Percentiles rank a stretch among this genome's conserved stretches.
Evolutionary conservation across 345 rosid species (phyloP).

Genomic region (Hibiscus trionum): DNA sequence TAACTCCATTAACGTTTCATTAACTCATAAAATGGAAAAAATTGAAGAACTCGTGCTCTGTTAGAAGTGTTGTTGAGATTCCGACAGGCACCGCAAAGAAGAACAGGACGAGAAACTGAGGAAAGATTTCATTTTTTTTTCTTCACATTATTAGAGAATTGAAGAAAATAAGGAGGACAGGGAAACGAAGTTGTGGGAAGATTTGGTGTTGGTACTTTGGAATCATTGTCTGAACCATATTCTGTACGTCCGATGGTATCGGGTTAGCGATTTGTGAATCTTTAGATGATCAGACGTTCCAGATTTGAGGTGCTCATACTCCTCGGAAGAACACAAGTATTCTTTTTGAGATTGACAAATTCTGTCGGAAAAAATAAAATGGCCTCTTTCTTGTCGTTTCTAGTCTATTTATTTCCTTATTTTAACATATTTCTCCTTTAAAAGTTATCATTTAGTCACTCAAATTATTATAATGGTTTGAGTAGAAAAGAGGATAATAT

Average conservation of each 20-base stretch:
- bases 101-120: conserved; percentile 20
- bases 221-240: conserved; percentile 24
- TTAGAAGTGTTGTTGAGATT: conserved; percentile 7
- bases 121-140: not conserved
- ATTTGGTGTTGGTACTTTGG: conserved; percentile 1
- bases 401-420: not conserved
- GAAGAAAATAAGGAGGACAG: not conserved
- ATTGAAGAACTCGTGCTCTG: not conserved
- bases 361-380: conserved; percentile 6
- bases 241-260: conserved; percentile 31
- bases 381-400: not conserved
- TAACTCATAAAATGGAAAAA: not conserved
- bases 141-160: not conserved
- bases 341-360: not conserved
- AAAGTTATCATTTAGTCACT: too few relatives aligned
- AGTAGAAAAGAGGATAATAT: too few relatives aligned
- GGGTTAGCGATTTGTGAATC: conserved; percentile 3
- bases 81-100: conserved; percentile 15
- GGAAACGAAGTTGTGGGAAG: not conserved
- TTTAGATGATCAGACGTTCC: conserved; percentile 15
- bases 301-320: not conserved
- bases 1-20: conserved; percentile 29
- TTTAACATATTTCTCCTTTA: too few relatives aligned
- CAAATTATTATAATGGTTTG: too few relatives aligned
- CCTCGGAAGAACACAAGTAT: not conserved